A percentile compares a stretch with the other conserved stretches of the same genome.
phyloP scores from a whole-genome alignment of 495 filamentous ascomycete genomes.

The Penicillium daleae region DNA sequence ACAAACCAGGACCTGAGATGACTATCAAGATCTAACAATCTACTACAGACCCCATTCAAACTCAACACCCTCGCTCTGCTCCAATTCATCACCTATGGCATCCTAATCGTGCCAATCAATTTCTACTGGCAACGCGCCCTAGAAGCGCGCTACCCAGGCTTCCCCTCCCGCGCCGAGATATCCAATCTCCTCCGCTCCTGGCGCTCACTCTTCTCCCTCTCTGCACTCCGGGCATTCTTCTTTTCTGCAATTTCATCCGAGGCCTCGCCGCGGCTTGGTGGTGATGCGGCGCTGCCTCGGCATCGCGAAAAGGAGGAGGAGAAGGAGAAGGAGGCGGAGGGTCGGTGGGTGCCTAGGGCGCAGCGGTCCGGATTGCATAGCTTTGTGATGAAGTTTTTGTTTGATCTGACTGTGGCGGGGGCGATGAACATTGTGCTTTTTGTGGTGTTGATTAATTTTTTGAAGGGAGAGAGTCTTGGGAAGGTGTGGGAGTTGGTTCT shows the following conservation, averaged over 20 bases:
- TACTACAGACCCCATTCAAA: constrained; percentile 36
- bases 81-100: constrained; percentile 77
- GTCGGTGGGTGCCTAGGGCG: constrained; percentile 28
- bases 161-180: constrained; percentile 35
- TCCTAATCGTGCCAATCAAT: constrained; percentile 82
- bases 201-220: constrained; percentile 42
- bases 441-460: constrained; percentile 58
- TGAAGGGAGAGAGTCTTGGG: constrained; percentile 46
- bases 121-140: constrained; percentile 78
- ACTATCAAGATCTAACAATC: constrained; percentile 11
- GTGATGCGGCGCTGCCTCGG: constrained; percentile 38
- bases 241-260: constrained; percentile 4
- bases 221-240: constrained; percentile 38
- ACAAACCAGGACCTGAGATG: neutral
- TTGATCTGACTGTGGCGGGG: constrained; percentile 82
- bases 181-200: constrained; percentile 22
- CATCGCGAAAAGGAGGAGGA: constrained; percentile 57
- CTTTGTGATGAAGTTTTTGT: constrained; percentile 75
- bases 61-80: constrained; percentile 67
- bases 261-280: constrained; percentile 26
- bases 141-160: constrained; percentile 57
- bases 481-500: constrained; percentile 38
- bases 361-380: constrained; percentile 55
- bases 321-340: constrained; percentile 36
- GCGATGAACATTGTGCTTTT: constrained; percentile 80